Base-by-base conservation (phyloP, 2,329 filamentous ascomycete species). In the Hansfordia pulvinata region DNA sequence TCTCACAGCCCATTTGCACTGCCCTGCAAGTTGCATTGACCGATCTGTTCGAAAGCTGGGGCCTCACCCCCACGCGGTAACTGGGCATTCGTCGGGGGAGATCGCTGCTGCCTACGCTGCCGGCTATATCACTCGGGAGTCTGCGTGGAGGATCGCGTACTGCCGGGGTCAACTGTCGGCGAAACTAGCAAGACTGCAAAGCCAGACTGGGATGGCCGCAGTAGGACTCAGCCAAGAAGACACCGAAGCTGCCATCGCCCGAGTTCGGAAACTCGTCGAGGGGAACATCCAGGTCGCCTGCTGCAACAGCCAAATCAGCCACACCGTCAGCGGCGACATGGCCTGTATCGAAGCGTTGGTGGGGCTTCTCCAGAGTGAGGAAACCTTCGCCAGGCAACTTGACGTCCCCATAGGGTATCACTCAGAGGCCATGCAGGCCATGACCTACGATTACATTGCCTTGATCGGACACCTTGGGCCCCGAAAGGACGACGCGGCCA, bases 71-170 rank as follows among this genome's bases (percentile, higher is more conserved):
- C 5, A 21, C 1, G 24, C 32, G 1, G 30, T 37, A 0, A 13
- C 42, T 1, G 40, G 43, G 2, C 43, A 54, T 23, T 53, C 49
- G 0, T 47, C 42, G 1, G 50, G 50, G 2, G 51, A 53, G 30
- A 51, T 62, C 17, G 56, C 53, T 0, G 58, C 58, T 0, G 56
- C 58, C 0, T 62, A 56, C 26, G 21, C 34, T 0, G 35, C 38
- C 1, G 39, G 31, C 3, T 27, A 12, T 7, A 26, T 33, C 0
- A 13, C 10, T 6, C 30, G 19, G 1, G 33, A 21, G 3, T 15
- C 19, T 5, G 40, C 35, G 1, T 38, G 41, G 15, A 35, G 17
- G 5, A 18, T 23, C 0, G 40, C 40, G 1, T 43, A 20, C 18
- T 34, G 26, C 16, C 32, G 40, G 1, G 40, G 37, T 1, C 22